A percentile compares a stretch with the other conserved stretches of the same genome.
phyloP scores from a whole-genome alignment of 1,139 yeast species.

The Spathaspora sp. region DNA sequence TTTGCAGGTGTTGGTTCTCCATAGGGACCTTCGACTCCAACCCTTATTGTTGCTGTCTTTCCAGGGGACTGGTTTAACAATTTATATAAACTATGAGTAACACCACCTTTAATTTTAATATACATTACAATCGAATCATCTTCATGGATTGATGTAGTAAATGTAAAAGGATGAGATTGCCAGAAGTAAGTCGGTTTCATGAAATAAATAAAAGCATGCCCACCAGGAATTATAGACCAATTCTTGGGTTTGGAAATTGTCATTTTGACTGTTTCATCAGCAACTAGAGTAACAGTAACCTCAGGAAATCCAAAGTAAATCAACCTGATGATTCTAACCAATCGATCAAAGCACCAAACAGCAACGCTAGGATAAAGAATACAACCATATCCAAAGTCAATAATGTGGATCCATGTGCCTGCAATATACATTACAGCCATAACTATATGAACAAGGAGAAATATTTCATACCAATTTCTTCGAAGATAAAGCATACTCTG shows the following conservation, averaged over 20 bases:
- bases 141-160: constrained; percentile 23
- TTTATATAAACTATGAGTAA: constrained; percentile 32
- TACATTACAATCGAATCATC: constrained; percentile 26
- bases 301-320: constrained; percentile 38
- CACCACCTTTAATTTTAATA: constrained; percentile 38
- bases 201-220: constrained; percentile 53
- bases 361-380: constrained; percentile 40
- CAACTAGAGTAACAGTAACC: constrained; percentile 32
- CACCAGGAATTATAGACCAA: constrained; percentile 49
- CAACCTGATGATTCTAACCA: constrained; percentile 35
- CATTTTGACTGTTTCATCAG: constrained; percentile 42
- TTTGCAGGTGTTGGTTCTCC: constrained; percentile 33
- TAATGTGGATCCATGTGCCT: constrained; percentile 45
- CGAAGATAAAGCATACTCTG: constrained; percentile 43
- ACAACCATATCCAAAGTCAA: constrained; percentile 38
- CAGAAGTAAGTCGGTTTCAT: constrained; percentile 34
- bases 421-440: constrained; percentile 41
- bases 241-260: constrained; percentile 38
- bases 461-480: constrained; percentile 43
- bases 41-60: constrained; percentile 25
- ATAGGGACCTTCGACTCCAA: constrained; percentile 42
- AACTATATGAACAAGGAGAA: constrained; percentile 39
- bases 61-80: constrained; percentile 31
- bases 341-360: constrained; percentile 46
- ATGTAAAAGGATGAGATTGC: constrained; percentile 47